Percentiles rank a stretch among this genome's conserved stretches.
phyloP scores from a whole-genome alignment of 805 yeast genomes.

The Millerozyma miso region DNA sequence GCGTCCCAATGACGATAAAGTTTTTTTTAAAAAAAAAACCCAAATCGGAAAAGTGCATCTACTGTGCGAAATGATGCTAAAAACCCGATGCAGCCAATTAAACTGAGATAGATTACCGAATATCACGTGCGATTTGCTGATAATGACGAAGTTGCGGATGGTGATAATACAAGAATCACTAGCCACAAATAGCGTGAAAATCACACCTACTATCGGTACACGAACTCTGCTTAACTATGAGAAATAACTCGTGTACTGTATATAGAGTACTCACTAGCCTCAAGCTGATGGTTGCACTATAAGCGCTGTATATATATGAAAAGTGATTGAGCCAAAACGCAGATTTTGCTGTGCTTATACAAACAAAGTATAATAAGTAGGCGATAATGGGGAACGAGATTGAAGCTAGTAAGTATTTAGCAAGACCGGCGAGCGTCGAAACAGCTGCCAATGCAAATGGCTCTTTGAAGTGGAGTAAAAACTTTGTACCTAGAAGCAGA shows the following conservation, averaged over 20 bases:
- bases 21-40: too few species aligned
- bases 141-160: neutral
- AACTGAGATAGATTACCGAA: neutral
- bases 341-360: neutral
- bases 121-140: slow-evolving; percentile 2
- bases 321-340: neutral
- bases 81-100: neutral
- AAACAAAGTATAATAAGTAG: neutral
- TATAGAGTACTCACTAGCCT: neutral
- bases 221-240: neutral
- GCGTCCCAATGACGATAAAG: too few species aligned
- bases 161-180: neutral
- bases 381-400: neutral
- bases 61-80: neutral
- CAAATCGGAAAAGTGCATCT: neutral
- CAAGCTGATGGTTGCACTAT: neutral
- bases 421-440: too few species aligned
- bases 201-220: neutral
- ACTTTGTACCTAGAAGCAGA: too few species aligned
- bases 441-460: too few species aligned
- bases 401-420: neutral
- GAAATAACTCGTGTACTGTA: neutral
- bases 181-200: neutral
- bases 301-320: neutral
- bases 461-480: too few species aligned